Base-by-base conservation (phyloP, 108 stramenopile genomes). In the Tribonema minus region DNA sequence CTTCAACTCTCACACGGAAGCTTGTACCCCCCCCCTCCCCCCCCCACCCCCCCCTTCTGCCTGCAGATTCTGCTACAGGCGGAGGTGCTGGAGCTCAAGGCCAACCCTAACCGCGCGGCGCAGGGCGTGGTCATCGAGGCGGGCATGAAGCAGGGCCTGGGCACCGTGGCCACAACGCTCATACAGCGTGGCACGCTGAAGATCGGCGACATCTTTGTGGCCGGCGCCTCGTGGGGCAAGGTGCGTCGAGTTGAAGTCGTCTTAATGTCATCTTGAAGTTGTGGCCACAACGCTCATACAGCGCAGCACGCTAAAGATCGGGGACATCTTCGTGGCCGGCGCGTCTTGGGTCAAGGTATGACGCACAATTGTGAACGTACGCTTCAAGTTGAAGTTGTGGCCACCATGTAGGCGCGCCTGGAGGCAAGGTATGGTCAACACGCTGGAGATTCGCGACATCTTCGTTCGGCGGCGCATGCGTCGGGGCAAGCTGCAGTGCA, bases 111-210 rank as follows among this genome's bases (percentile, higher is more conserved):
- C 72, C 86, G 92, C 20, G 71, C 87, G 54, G 95, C 93, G 6
- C 90, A 95, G 72, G 94, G 94, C 41, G 90, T 89, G 58, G 92
- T 99, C 2, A 76, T 99, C 41, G 98, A 99, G 85, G 92, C 96
- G 20, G 85, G 89, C 6, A 85, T 97, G 12, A 91, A 97, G 78
- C 86, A 86, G 58, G 84, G 84, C 0, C 40, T 82, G 61, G 98
- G 98, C 68, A 91, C 92, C 27, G 92, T 96, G 29, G 94, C 93
- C 31, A 95, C 95, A 20, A 87, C 89, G 23, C 87, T 99, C 5
- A 90, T 96, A 37, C 92, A 96, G 86, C 90, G 91, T 67, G 98
- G 98, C 67, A 97, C 96, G 5, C 82, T 98, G 15, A 80, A 86
- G 33, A 88, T 96, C 33, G 97, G 98, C 7, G 95, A 99, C 78